Percentiles rank a stretch among this genome's conserved stretches.
These are phyloP conservation scores for Geotrichum histeridarum DNA, from an alignment of 1,139 yeast species.

Conservation along the genomic window DNA sequence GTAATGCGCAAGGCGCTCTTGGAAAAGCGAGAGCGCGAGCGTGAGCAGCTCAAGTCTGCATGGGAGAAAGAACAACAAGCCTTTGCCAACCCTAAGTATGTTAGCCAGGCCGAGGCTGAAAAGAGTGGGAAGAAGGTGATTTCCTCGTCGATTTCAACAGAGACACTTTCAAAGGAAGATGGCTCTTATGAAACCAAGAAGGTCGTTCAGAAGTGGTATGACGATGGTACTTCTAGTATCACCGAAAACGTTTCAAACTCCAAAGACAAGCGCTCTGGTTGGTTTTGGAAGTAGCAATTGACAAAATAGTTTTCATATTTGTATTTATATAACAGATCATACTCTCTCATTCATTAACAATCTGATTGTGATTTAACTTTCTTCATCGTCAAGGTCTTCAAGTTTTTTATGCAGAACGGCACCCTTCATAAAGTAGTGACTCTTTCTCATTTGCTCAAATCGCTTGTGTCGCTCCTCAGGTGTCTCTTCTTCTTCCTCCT, in stretches of 20 bases:
- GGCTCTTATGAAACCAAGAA: conserved; percentile 53
- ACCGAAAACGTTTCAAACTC: conserved; percentile 31
- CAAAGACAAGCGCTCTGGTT: conserved; percentile 11
- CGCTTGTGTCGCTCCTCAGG: conserved; percentile 60
- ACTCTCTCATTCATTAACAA: conserved; percentile 1
- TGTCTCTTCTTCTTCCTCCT: conserved; percentile 41
- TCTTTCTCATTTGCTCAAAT: conserved; percentile 72
- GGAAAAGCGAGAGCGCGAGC: neutral
- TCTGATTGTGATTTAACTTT: conserved; percentile 1
- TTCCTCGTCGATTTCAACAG: conserved; percentile 48
- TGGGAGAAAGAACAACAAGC: conserved; percentile 20
- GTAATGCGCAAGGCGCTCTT: conserved; percentile 10
- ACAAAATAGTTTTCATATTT: neutral
- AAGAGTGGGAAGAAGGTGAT: conserved; percentile 34
- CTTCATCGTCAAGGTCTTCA: conserved; percentile 31
- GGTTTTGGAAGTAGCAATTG: conserved; percentile 32
- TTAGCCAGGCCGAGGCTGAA: neutral
- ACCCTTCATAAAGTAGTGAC: conserved; percentile 71
- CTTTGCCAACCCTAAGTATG: conserved; percentile 27
- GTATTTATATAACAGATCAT: neutral
- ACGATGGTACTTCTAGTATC: conserved; percentile 55
- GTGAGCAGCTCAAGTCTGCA: neutral
- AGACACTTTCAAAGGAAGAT: conserved; percentile 44
- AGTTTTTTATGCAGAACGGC: conserved; percentile 37
- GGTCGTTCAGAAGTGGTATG: conserved; percentile 51